Evolutionary conservation across 2,329 filamentous ascomycete genomes (phyloP).

Genomic region (Penicillium nordicum): DNA sequence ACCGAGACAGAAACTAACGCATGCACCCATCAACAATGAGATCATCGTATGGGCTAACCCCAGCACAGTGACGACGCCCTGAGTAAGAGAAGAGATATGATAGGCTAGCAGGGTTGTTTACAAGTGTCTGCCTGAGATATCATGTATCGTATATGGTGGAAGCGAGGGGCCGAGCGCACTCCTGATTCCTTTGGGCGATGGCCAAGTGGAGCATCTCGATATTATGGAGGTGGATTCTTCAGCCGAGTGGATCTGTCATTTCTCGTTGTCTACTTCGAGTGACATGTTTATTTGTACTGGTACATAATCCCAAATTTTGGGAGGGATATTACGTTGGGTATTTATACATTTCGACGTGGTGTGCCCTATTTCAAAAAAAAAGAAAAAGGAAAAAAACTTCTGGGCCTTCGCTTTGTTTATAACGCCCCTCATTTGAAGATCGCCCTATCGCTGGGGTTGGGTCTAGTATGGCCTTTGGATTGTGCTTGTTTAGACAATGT

Average conservation of each 20-base stretch:
- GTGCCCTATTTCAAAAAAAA: neutral
- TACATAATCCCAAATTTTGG: neutral
- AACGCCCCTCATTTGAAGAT: neutral
- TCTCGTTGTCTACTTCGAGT: neutral
- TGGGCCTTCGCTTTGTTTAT: neutral
- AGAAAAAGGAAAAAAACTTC: neutral
- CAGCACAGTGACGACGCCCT: constrained; percentile 12
- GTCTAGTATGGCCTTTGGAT: neutral
- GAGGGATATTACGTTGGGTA: neutral
- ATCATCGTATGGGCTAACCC: constrained; percentile 9
- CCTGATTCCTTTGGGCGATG: neutral
- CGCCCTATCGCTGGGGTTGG: neutral
- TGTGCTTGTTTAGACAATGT: neutral
- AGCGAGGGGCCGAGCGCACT: neutral
- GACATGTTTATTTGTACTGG: neutral
- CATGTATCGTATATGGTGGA: neutral
- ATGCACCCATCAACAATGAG: constrained; percentile 13
- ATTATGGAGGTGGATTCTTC: constrained; percentile 5
- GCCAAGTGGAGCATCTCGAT: neutral
- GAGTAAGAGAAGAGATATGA: constrained; percentile 12
- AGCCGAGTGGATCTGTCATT: constrained; percentile 6
- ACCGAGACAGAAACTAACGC: neutral
- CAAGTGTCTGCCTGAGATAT: neutral
- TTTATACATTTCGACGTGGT: neutral
- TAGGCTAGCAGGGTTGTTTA: constrained; percentile 9